These are phyloP conservation scores for Pseudisothecium myosuroides DNA, from an alignment of 225 moss, liverwort and hornwort genomes.

Conservation along the genomic window DNA sequence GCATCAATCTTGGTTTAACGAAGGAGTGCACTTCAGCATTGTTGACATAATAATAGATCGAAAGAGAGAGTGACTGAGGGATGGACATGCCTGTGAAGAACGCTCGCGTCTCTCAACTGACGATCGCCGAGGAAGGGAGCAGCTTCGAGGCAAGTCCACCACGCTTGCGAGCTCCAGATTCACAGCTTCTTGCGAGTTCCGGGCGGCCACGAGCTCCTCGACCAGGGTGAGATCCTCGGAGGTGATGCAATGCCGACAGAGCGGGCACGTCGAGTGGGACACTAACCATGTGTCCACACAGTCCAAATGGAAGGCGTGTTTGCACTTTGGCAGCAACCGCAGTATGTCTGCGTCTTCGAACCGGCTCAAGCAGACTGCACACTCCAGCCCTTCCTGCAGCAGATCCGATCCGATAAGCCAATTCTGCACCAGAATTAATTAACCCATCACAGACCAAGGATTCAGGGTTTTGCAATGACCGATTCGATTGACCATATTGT, in stretches of 20 bases:
- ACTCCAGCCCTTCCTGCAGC: slow-evolving; percentile 66
- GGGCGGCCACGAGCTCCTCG: slow-evolving; percentile 31
- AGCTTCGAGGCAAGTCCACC: slow-evolving; percentile 20
- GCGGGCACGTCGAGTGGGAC: slow-evolving; percentile 84
- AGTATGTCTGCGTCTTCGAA: slow-evolving; percentile 72
- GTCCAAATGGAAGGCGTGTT: slow-evolving; percentile 83
- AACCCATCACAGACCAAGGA: neutral
- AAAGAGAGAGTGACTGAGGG: neutral
- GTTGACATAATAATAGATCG: neutral
- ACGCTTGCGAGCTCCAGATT: slow-evolving; percentile 32
- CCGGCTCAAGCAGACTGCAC: slow-evolving; percentile 81
- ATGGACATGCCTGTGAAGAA: slow-evolving; percentile 15
- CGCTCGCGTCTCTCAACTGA: slow-evolving; percentile 26
- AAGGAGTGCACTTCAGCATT: neutral
- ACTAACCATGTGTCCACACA: slow-evolving; percentile 87
- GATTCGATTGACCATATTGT: neutral
- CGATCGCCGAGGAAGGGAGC: slow-evolving; percentile 15
- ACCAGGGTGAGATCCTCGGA: slow-evolving; percentile 48
- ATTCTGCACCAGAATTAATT: neutral
- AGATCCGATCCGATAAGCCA: neutral
- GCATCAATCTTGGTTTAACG: neutral
- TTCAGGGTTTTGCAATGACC: neutral
- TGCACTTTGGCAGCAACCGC: slow-evolving; percentile 81
- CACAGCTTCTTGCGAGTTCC: slow-evolving; percentile 37
- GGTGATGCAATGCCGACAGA: slow-evolving; percentile 69